Percentiles rank a stretch among this genome's conserved stretches.
phyloP scores from a whole-genome alignment of 306 rosid species.

The Senna siamea region DNA sequence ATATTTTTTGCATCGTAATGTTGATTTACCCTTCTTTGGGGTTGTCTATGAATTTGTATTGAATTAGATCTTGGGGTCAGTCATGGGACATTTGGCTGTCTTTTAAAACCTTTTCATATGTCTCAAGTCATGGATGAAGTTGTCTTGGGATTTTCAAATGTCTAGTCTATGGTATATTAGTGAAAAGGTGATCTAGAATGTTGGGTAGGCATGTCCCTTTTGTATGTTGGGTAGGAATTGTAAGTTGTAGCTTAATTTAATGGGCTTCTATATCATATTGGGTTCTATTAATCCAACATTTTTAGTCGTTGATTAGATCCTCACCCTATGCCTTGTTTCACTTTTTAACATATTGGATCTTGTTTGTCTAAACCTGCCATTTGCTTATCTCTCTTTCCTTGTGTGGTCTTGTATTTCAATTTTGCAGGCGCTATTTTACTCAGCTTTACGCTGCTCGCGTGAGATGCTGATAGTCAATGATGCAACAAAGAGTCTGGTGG shows the following conservation, averaged over 20 bases:
- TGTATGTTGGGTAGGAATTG: constrained; percentile 21
- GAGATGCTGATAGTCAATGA: constrained; percentile 88
- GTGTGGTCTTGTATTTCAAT: constrained; percentile 26
- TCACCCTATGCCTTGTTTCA: constrained; percentile 2
- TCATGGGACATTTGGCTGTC: neutral
- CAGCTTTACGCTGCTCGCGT: constrained; percentile 80
- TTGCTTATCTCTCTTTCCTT: constrained; percentile 29
- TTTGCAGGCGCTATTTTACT: constrained; percentile 81
- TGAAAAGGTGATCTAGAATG: constrained; percentile 5
- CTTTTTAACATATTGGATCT: constrained; percentile 1
- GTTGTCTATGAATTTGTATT: constrained; percentile 6
- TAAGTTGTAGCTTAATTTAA: constrained; percentile 11
- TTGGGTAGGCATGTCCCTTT: constrained; percentile 1
- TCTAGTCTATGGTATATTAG: constrained; percentile 1
- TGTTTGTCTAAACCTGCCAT: neutral
- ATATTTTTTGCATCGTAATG: neutral
- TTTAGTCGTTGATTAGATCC: constrained; percentile 3
- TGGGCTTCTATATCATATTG: neutral
- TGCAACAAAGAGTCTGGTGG: constrained; percentile 67
- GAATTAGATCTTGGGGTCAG: neutral
- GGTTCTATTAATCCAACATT: neutral
- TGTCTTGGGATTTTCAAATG: neutral
- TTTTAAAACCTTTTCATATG: neutral
- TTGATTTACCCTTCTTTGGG: neutral
- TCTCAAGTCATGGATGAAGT: neutral